Evolutionary conservation across 2,329 filamentous ascomycete species (phyloP).

Genomic region (Scedosporium apiospermum): DNA sequence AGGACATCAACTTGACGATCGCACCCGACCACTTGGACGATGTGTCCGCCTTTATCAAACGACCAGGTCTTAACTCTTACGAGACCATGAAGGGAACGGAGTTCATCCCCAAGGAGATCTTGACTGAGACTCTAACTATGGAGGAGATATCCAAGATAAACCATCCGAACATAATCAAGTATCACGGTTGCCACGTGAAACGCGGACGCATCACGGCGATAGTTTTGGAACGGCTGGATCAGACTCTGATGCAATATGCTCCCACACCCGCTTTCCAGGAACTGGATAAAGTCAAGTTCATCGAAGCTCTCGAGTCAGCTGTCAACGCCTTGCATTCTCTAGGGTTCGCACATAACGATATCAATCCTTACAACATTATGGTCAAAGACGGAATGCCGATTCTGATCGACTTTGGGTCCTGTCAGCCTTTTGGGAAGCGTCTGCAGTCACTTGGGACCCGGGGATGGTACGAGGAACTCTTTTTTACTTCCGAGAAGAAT

Average conservation of each 20-base stretch:
- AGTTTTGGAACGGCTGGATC: slow-evolving; percentile 13
- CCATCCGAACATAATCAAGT: slow-evolving; percentile 18
- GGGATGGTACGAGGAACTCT: no score
- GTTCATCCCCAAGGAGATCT: neutral
- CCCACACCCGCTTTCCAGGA: no score
- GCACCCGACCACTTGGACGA: neutral
- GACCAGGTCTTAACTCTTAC: neutral
- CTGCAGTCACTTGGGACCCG: no score
- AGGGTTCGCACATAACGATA: slow-evolving; percentile 23
- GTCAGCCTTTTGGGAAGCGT: no score
- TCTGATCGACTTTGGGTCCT: slow-evolving; percentile 24
- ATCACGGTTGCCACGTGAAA: slow-evolving; percentile 17
- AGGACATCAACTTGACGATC: neutral
- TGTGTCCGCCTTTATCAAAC: neutral
- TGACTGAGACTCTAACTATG: slow-evolving; percentile 13
- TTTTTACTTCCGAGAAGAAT: no score
- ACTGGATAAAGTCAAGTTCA: slow-evolving; percentile 5
- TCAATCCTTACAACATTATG: slow-evolving; percentile 23
- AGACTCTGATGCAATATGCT: slow-evolving; percentile 10
- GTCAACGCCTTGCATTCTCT: slow-evolving; percentile 22
- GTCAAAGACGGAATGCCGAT: slow-evolving; percentile 20
- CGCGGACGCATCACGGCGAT: slow-evolving; percentile 16
- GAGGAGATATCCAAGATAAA: slow-evolving; percentile 12
- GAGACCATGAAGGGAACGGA: neutral
- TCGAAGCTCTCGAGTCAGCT: slow-evolving; percentile 10